Percentiles rank a stretch among this genome's conserved stretches.
Conservation (phyloP, 805 yeast genomes). For the Kluyveromyces siamensis region DNA sequence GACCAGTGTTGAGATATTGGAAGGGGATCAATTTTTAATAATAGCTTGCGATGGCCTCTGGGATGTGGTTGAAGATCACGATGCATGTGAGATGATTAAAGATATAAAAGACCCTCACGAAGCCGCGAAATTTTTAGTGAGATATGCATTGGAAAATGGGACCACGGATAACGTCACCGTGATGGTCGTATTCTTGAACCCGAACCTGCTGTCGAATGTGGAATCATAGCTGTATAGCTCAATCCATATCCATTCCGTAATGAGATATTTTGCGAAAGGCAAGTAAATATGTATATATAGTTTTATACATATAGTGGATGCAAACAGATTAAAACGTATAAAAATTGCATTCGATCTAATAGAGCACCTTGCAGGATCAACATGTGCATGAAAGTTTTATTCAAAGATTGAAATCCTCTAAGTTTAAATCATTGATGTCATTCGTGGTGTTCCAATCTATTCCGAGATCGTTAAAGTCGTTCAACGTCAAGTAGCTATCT, state of each 20-base stretch:
- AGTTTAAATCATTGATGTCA: slow-evolving; percentile 23
- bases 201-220: background rate
- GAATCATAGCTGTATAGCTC: background rate
- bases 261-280: background rate
- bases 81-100: slow-evolving; percentile 67
- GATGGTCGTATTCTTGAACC: slow-evolving; percentile 56
- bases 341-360: too few relatives aligned
- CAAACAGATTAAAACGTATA: too few relatives aligned
- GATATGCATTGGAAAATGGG: slow-evolving; percentile 64
- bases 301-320: too few relatives aligned
- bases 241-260: background rate
- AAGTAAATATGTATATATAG: background rate
- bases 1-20: slow-evolving; percentile 66
- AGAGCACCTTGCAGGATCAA: too few relatives aligned
- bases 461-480: slow-evolving; percentile 28
- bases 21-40: slow-evolving; percentile 66
- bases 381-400: background rate
- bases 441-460: slow-evolving; percentile 26
- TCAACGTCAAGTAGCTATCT: slow-evolving; percentile 28
- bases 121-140: slow-evolving; percentile 62
- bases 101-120: slow-evolving; percentile 46
- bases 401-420: slow-evolving; percentile 20
- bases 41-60: slow-evolving; percentile 95
- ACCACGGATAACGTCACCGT: slow-evolving; percentile 91
- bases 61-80: slow-evolving; percentile 85